Conservation (phyloP, 108 stramenopile genomes). For the Fragilariopsis cylindrus region DNA sequence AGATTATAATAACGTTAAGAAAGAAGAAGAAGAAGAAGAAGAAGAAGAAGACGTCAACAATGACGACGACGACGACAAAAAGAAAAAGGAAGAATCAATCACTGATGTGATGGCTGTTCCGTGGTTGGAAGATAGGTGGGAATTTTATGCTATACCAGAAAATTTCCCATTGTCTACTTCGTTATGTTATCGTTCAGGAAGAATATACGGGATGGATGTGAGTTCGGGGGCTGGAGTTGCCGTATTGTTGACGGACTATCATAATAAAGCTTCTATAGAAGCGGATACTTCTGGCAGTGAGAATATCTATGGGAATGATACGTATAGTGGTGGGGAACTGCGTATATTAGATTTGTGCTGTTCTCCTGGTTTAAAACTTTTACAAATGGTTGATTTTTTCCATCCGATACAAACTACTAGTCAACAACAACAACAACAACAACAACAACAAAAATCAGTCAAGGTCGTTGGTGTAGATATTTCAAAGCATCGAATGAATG, state of each 20-base stretch:
- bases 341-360: conserved; percentile 90
- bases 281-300: neutral
- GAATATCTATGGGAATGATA: neutral
- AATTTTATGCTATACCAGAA: conserved; percentile 73
- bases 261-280: conserved; percentile 32
- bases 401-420: conserved; percentile 8
- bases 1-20: neutral
- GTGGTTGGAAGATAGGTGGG: conserved; percentile 56
- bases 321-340: conserved; percentile 11
- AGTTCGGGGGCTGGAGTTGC: conserved; percentile 86
- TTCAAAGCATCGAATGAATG: conserved; percentile 54
- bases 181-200: conserved; percentile 59
- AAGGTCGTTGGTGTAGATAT: conserved; percentile 78
- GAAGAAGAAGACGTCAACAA: neutral
- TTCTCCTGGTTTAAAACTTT: conserved; percentile 87
- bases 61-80: neutral
- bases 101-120: conserved; percentile 39
- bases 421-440: conserved; percentile 1
- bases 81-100: neutral
- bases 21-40: neutral
- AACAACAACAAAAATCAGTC: neutral
- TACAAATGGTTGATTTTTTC: conserved; percentile 70
- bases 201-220: conserved; percentile 90
- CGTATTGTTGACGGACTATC: conserved; percentile 53
- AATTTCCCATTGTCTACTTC: conserved; percentile 58